Evolutionary conservation across 768 basidiomycete genomes (phyloP), one percentile per base, ranked within the genome.

Genomic region (Boletus sp.): DNA sequence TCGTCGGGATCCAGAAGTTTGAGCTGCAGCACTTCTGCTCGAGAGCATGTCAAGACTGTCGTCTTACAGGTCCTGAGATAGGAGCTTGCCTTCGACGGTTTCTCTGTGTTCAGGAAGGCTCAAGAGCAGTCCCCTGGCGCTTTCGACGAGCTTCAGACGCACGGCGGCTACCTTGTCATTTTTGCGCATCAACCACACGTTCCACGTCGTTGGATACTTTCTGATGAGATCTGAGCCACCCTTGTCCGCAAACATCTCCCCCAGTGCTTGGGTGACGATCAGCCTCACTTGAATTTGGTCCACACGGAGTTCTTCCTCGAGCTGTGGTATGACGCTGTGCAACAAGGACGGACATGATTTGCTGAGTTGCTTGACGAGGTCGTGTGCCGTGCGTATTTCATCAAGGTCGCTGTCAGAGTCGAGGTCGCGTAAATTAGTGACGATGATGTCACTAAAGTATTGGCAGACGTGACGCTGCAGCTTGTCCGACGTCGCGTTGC

Each of bases 361-460:
- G 68, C 90, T 85, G 6, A 98, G 79, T 17, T 84, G 85, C 65
- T 90, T 87, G 73, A 98, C 87, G 61, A 97, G 89, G 36, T 85
- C 82, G 71, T 98, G 96, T 4, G 92, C 88, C 5, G 78, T 79
- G 58, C 84, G 81, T 50, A 93, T 85, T 56, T 92, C 85, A 35
- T 81, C 79, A 56, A 81, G 79, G 55, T 88, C 83, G 11, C 86
- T 80, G 6, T 76, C 77, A 9, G 67, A 52, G 48, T 89, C 87
- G 12, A 87, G 83, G 39, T 75, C 74, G 41, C 75, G 75, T 37
- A 83, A 77, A 57, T 78, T 78, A 14, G 78, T 77, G 46, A 86
- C 81, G 64, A 95, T 90, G 57, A 92, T 86, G 64, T 97, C 95
- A 24, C 92, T 89, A 68, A 99, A 97, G 74, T 98, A 94, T 64